Conservation (phyloP, 2,329 filamentous ascomycete genomes). For the Colletotrichum sojae region DNA sequence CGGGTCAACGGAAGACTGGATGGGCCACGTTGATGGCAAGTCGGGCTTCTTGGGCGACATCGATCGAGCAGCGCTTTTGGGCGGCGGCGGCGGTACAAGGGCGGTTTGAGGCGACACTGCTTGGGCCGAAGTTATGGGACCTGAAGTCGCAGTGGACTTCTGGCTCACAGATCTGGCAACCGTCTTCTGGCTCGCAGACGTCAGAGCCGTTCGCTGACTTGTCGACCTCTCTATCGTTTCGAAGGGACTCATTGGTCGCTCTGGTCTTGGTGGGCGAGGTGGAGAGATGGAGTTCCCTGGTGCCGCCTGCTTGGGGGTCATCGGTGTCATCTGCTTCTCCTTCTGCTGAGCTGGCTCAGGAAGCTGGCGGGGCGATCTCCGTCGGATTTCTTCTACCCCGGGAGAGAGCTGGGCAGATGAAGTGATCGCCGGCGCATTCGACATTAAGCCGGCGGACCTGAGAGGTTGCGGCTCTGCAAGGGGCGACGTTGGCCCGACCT, state of each 20-base stretch:
- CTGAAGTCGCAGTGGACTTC: conserved; percentile 11
- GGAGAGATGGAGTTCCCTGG: conserved; percentile 12
- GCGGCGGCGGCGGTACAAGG: conserved; percentile 28
- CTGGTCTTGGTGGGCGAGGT: conserved; percentile 23
- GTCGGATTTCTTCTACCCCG: conserved; percentile 63
- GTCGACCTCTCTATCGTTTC: conserved; percentile 23
- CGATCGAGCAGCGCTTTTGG: conserved; percentile 25
- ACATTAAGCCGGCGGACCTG: conserved; percentile 46
- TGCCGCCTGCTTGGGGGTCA: conserved; percentile 19
- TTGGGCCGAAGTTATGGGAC: background rate
- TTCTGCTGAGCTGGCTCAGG: conserved; percentile 37
- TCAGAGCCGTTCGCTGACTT: conserved; percentile 14
- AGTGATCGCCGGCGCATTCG: conserved; percentile 54
- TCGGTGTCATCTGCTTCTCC: background rate
- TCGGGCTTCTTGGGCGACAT: conserved; percentile 28
- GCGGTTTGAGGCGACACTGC: background rate
- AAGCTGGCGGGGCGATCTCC: conserved; percentile 64
- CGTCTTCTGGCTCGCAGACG: conserved; percentile 6
- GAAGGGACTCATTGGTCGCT: conserved; percentile 26
- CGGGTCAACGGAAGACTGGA: conserved; percentile 49
- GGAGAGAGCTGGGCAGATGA: conserved; percentile 67
- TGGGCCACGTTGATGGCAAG: conserved; percentile 43
- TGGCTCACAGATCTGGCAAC: conserved; percentile 29
- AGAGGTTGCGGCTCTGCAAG: conserved; percentile 41
- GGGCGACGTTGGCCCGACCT: conserved; percentile 45